Evolutionary conservation across 225 moss, liverwort and hornwort genomes (phyloP), one percentile per base, ranked within the genome.

Genomic region (Sphagnum tenellum): DNA sequence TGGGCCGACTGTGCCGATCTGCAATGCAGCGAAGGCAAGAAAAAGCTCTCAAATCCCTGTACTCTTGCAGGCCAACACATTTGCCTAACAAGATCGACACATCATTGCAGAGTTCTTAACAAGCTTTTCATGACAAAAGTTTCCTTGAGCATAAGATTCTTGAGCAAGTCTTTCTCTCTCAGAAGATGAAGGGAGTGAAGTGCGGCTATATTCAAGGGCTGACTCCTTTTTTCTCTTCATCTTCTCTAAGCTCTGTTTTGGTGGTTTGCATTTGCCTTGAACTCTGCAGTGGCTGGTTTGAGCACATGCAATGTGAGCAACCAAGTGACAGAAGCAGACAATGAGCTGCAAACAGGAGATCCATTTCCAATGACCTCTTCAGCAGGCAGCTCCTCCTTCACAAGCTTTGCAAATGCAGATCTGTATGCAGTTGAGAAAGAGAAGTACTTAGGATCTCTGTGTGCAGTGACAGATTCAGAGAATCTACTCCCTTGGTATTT

Each of bases 1-100:
- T 94, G 94, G 94, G 94, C 94, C 3, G 94, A 94, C 67, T 94
- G 94, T 79, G 77, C 94, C 47, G 94, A 94, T 71, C 55, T 89
- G 60, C 47, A 12, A 5, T 86, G 85, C 72, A 46, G 49, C 5
- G 29, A 29, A 29, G 29, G 29, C 29, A 3, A 72, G 5, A 72
- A 74, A 79, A 55, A 2, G 60, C 48, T 44, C 3, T 3, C 12
- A 63, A 29, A 29, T 1, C 29, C 29, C 29, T 29, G 29, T 29
- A 29, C 29, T 29, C 29, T 29, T 29, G 29, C 29, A 29, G 29
- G 29, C 29, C 29, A 29, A 29, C 29, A 29, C 29, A 29, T 29
- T 29, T 29, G 29, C 29, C 29, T 29, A 29, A 29, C 29, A 29
- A 29, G 29, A 29, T 29, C 29, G 29, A 29, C 29, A 29, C 29